Conservation (phyloP, 495 filamentous ascomycete genomes). For the Tricharina praecox region DNA sequence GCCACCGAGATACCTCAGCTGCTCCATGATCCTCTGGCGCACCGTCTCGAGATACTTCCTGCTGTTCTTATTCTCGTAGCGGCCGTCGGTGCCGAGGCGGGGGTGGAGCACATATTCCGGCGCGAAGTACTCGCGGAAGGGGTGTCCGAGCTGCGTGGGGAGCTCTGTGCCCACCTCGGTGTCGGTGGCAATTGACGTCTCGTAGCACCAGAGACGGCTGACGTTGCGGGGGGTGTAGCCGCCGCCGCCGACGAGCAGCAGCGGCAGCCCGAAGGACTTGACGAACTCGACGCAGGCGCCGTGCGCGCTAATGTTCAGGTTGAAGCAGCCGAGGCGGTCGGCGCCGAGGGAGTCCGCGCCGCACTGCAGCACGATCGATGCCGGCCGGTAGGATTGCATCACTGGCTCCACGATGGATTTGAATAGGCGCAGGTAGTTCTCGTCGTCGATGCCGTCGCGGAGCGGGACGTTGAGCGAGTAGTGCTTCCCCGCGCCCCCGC, state of each 20-base stretch:
- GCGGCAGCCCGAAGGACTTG: constrained; percentile 57
- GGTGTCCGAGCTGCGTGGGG: constrained; percentile 41
- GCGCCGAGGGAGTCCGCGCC: constrained; percentile 89
- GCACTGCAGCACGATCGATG: constrained; percentile 87
- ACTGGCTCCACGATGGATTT: constrained; percentile 59
- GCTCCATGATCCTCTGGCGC: constrained; percentile 57
- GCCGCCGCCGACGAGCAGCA: constrained; percentile 83
- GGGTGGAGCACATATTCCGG: constrained; percentile 64
- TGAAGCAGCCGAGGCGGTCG: constrained; percentile 87
- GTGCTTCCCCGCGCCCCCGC: constrained; percentile 79
- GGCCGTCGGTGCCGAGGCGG: constrained; percentile 48
- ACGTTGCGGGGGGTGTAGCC: constrained; percentile 98
- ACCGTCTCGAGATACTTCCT: constrained; percentile 57
- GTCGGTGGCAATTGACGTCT: constrained; percentile 43
- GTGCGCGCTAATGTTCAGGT: constrained; percentile 85
- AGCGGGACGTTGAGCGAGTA: constrained; percentile 95
- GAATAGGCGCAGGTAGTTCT: constrained; percentile 74
- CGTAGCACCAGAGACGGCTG: constrained; percentile 86
- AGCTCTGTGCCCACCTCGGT: constrained; percentile 60
- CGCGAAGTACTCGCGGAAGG: constrained; percentile 68
- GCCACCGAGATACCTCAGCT: constrained; percentile 66
- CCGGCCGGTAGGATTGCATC: constrained; percentile 58
- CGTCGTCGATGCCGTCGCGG: constrained; percentile 89
- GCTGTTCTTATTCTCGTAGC: constrained; percentile 63
- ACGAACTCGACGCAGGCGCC: constrained; percentile 78